phyloP scores from a whole-genome alignment of 2,329 filamentous ascomycete genomes.

The Bipolaris gigantea region DNA sequence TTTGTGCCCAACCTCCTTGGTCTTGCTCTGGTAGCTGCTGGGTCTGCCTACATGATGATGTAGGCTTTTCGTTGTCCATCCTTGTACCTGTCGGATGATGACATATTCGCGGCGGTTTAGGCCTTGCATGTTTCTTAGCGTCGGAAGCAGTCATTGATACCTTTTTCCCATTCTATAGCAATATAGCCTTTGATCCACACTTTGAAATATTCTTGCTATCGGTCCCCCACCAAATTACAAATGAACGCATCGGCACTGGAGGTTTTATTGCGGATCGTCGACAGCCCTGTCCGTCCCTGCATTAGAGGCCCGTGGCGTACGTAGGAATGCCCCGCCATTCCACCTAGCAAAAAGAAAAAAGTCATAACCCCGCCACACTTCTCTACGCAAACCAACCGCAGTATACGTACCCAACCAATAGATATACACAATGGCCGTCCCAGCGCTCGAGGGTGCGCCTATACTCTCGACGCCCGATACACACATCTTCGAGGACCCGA shows the following conservation, averaged over 20 bases:
- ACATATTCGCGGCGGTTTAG: neutral
- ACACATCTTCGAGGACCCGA: conserved; percentile 60
- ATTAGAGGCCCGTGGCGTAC: conserved; percentile 2
- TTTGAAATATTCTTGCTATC: neutral
- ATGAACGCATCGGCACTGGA: neutral
- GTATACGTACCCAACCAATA: neutral
- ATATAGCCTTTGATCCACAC: neutral
- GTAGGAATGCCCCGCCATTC: conserved; percentile 11
- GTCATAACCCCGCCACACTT: conserved; percentile 20
- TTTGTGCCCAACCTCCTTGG: conserved; percentile 30
- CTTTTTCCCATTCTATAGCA: conserved; percentile 6
- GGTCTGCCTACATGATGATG: conserved; percentile 21
- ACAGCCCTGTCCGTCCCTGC: conserved; percentile 9
- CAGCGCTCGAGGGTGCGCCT: conserved; percentile 49
- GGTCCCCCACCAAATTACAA: conserved; percentile 11
- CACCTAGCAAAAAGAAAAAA: conserved; percentile 13
- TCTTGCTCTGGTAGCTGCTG: conserved; percentile 20
- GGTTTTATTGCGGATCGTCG: conserved; percentile 15
- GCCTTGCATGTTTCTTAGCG: neutral
- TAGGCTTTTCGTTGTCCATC: conserved; percentile 7
- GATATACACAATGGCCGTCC: conserved; percentile 29
- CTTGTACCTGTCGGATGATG: neutral
- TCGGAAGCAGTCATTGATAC: conserved; percentile 6
- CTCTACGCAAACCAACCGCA: conserved; percentile 2
- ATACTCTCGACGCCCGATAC: conserved; percentile 65